Base-by-base conservation (phyloP, 495 filamentous ascomycete genomes). In the Chaetomium fimeti region DNA sequence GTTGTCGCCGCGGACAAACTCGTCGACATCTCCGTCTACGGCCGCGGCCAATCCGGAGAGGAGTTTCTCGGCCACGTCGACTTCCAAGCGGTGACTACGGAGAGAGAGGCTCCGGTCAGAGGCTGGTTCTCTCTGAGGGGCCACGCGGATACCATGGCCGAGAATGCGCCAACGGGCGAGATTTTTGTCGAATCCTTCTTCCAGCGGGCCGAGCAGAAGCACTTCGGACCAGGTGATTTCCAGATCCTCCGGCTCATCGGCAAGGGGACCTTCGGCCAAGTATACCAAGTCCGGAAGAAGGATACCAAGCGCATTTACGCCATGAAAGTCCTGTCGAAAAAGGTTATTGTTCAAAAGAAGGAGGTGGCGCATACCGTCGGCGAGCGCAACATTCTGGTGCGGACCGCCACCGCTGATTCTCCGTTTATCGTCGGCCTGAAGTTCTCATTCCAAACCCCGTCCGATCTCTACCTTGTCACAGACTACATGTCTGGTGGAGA, bases 401-500 rank as follows among this genome's bases (percentile, higher is more conserved):
- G 94, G 56, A 98, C 94, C 16, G 95, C 94, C 40, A 98, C 89
- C 82, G 86, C 93, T 24, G 91, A 97, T 58, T 98, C 94, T 15
- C 92, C 93, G 0, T 98, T 98, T 75, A 98, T 98, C 68, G 94
- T 98, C 25, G 94, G 94, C 15, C 82, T 98, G 69, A 98, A 98
- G 71, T 98, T 98, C 74, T 98, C 94, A 2, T 99, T 99, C 79
- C 94, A 99, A 72, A 98, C 94, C 0, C 91, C 93, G 5, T 93
- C 92, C 13, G 94, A 99, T 73, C 85, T 99, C 1, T 98, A 97
- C 74, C 82, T 99, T 2, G 95, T 99, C 27, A 98, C 95, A n/a
- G 95, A 97, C 72, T 99, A 96, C 81, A 98, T 99, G 94, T 98
- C 95, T 5, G 94, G 94, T 5, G 95, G 94, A 42, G 94, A 98